Evolutionary conservation across 225 moss, liverwort and hornwort genomes (phyloP).

Genomic region (Physcomitrellopsis africana): DNA sequence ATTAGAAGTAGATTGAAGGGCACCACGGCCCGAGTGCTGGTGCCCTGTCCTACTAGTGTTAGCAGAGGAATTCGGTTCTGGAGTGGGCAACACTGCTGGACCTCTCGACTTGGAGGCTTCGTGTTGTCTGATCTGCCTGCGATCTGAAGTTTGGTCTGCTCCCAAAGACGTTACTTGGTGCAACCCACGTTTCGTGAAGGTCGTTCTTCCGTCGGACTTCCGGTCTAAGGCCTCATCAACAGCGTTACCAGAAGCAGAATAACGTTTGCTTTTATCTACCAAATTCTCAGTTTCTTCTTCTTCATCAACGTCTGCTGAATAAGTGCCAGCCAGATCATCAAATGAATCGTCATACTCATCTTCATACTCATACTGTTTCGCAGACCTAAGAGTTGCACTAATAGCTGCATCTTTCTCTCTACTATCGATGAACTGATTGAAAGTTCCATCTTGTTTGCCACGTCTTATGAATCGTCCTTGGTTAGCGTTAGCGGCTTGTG

Average conservation of each 20-base stretch:
- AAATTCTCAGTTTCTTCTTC: constrained; percentile 85
- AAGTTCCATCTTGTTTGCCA: constrained; percentile 57
- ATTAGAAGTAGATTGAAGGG: constrained; percentile 39
- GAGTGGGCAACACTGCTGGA: constrained; percentile 26
- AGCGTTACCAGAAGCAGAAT: constrained; percentile 30
- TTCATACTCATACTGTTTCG: constrained; percentile 79
- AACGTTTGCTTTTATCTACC: constrained; percentile 59
- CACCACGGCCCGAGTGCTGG: constrained; percentile 43
- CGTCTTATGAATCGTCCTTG: constrained; percentile 76
- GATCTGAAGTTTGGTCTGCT: constrained; percentile 32
- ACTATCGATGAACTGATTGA: constrained; percentile 65
- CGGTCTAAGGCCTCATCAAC: constrained; percentile 30
- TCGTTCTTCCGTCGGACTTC: constrained; percentile 43
- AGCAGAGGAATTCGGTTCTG: constrained; percentile 25
- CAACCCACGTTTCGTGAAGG: constrained; percentile 25
- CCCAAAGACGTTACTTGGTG: constrained; percentile 30
- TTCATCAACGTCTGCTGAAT: constrained; percentile 68
- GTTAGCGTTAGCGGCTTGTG: constrained; percentile 34
- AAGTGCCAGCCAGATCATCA: constrained; percentile 78
- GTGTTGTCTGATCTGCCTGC: constrained; percentile 30
- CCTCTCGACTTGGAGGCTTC: constrained; percentile 27
- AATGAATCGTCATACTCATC: constrained; percentile 99
- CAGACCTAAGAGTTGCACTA: constrained; percentile 71
- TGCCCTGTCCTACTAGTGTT: constrained; percentile 24
- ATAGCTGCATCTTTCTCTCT: constrained; percentile 47